Evolutionary conservation across 768 basidiomycete species (phyloP).

Genomic region (Rhizopogon vulgaris): DNA sequence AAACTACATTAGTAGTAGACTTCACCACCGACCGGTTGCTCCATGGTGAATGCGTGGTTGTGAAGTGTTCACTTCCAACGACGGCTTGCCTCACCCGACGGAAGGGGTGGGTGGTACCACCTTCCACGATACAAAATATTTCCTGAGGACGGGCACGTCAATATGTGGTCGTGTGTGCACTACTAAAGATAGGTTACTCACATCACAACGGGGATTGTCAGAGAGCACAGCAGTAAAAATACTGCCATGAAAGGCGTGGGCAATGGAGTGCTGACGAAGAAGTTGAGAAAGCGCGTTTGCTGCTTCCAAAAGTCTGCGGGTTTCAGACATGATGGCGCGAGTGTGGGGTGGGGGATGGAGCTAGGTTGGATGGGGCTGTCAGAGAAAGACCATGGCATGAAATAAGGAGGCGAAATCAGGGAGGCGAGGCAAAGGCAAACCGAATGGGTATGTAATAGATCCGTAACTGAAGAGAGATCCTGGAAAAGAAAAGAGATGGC

Average conservation of each 20-base stretch:
- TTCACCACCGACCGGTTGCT: conserved; percentile 71
- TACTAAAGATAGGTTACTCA: conserved; percentile 27
- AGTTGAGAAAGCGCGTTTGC: conserved; percentile 67
- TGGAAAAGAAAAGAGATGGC: conserved; percentile 33
- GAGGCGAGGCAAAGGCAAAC: conserved; percentile 30
- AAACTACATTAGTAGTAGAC: background rate
- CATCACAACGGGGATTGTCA: conserved; percentile 59
- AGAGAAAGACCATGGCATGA: conserved; percentile 41
- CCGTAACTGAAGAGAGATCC: conserved; percentile 39
- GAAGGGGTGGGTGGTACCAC: conserved; percentile 68
- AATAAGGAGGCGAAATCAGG: conserved; percentile 33
- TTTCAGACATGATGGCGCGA: conserved; percentile 49
- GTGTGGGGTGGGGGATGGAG: conserved; percentile 21
- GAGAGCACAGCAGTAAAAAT: conserved; percentile 66
- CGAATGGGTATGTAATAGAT: conserved; percentile 47
- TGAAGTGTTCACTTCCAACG: conserved; percentile 55
- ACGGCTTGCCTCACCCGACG: conserved; percentile 75
- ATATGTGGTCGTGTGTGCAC: background rate
- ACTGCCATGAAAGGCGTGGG: conserved; percentile 80
- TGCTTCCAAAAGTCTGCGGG: conserved; percentile 69
- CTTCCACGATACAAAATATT: conserved; percentile 80
- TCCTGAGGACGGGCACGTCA: conserved; percentile 43
- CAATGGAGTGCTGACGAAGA: conserved; percentile 49
- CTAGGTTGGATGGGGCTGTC: conserved; percentile 24
- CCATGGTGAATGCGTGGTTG: conserved; percentile 75